Evolutionary conservation across 2,329 filamentous ascomycete species (phyloP), one percentile per base, ranked within the genome.

Genomic region (Beauveria pseudobassiana): DNA sequence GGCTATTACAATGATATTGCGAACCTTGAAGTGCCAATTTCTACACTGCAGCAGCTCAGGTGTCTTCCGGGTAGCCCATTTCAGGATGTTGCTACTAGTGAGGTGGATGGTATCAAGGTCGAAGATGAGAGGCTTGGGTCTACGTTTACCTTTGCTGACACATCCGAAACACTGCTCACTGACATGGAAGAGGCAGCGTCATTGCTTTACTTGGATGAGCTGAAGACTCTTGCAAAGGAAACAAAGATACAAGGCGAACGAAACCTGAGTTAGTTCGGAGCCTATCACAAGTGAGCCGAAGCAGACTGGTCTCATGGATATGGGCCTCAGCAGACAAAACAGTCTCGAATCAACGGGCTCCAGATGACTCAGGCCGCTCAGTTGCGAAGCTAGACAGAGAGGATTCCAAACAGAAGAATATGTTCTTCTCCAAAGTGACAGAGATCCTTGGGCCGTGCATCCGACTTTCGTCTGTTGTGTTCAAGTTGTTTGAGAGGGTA

Each of bases 401-500:
- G 63, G 69, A 71, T 46, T 80, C 78, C 18, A 93, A 90, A 67
- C 82, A 90, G 65, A 87, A 91, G 70, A 79, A 80, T 9, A 85
- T 95, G 72, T 95, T 93, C 67, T 76, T 91, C 1, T 79, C 81
- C 54, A 96, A 91, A 73, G 93, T 96, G 48, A 75, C 93, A 67
- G 80, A 82, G 34, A 86, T 87, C 62, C 89, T 90, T 0, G 95
- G 95, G 0, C 86, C 91, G 16, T 96, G 93, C 66, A 87, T 98
- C 64, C 83, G 93, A 43, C 82, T 99, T 14, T 91, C 91, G 0
- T 75, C 87, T 0, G 76, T 83, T 0, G 82, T 87, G 0, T 83
- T 92, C 64, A 91, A 87, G 68, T 82, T 99, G 0, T 99, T 99
- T 69, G 92, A 97, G 73, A 85, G 95, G 28, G 92, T 98, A 0